Conservation (phyloP, 306 rosid genomes). For the Malus sieversii region DNA sequence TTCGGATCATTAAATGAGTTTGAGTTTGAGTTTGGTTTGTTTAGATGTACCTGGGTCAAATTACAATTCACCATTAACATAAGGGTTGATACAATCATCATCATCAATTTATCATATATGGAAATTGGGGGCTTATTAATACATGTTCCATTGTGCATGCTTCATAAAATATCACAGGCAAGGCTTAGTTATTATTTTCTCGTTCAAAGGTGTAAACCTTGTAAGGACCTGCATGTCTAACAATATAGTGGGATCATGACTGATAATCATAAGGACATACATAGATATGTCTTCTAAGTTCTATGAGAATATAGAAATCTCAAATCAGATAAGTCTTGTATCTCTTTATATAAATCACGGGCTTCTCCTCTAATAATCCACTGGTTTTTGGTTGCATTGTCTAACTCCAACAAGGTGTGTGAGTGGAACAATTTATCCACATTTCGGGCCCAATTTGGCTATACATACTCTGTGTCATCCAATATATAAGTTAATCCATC, state of each 20-base stretch:
- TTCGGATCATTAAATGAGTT: not conserved
- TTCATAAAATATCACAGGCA: not conserved
- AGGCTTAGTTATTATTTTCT: not conserved
- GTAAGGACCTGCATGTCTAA: not conserved
- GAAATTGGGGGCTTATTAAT: not conserved
- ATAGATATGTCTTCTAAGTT: not conserved
- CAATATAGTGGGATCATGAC: not conserved
- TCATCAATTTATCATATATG: not conserved
- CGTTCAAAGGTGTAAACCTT: not conserved
- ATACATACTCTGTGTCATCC: not conserved
- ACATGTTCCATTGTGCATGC: not conserved
- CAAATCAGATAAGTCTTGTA: not conserved
- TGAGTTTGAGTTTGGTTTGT: not conserved
- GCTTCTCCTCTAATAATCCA: not conserved
- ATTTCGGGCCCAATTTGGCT: not conserved
- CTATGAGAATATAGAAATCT: not conserved
- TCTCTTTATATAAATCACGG: not conserved
- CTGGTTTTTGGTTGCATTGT: not conserved
- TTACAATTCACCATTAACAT: not conserved
- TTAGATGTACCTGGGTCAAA: not conserved
- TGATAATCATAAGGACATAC: not conserved
- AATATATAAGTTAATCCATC: not conserved
- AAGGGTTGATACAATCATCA: not conserved
- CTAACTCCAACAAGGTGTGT: not conserved
- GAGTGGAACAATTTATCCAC: not conserved